These are phyloP conservation scores for Peronospora belbahrii DNA, from an alignment of 352 stramenopile genomes.

Conservation along the genomic window DNA sequence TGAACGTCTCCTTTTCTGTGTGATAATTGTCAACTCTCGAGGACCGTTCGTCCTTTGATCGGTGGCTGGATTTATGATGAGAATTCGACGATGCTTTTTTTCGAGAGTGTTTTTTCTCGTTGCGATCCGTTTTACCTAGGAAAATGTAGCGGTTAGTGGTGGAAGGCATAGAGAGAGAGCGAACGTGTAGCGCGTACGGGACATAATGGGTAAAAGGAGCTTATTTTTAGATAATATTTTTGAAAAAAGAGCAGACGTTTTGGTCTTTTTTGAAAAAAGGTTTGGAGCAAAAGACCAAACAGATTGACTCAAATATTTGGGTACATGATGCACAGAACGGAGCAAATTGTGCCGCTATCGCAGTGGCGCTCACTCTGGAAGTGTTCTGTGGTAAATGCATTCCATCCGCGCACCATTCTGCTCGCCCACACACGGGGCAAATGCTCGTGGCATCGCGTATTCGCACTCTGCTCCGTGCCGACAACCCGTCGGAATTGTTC, in stretches of 20 bases:
- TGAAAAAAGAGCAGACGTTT: too few species aligned
- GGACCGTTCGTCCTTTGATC: conserved; percentile 23
- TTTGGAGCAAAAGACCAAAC: too few species aligned
- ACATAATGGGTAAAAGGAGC: too few species aligned
- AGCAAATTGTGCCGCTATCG: too few species aligned
- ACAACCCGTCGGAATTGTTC: conserved; percentile 78
- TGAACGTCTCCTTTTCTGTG: conserved; percentile 14
- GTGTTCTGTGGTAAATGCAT: conserved; percentile 86
- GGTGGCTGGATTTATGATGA: conserved; percentile 17
- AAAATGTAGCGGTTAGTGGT: too few species aligned
- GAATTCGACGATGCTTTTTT: conserved; percentile 10
- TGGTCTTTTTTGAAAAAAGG: too few species aligned
- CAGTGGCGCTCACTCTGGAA: conserved; percentile 73
- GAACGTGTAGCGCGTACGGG: too few species aligned
- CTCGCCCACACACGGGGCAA: conserved; percentile 73
- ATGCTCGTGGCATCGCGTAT: conserved; percentile 71
- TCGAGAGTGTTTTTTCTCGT: conserved; percentile 13
- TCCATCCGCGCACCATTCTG: conserved; percentile 86
- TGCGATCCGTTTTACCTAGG: conserved; percentile 6
- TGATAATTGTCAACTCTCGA: conserved; percentile 16
- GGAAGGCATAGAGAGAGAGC: too few species aligned
- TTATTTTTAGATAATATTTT: too few species aligned
- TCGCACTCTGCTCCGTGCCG: conserved; percentile 68
- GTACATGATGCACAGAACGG: too few species aligned
- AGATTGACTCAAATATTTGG: too few species aligned